Evolutionary conservation across 225 moss, liverwort and hornwort genomes (phyloP).

Genomic region (Polytrichum commune): DNA sequence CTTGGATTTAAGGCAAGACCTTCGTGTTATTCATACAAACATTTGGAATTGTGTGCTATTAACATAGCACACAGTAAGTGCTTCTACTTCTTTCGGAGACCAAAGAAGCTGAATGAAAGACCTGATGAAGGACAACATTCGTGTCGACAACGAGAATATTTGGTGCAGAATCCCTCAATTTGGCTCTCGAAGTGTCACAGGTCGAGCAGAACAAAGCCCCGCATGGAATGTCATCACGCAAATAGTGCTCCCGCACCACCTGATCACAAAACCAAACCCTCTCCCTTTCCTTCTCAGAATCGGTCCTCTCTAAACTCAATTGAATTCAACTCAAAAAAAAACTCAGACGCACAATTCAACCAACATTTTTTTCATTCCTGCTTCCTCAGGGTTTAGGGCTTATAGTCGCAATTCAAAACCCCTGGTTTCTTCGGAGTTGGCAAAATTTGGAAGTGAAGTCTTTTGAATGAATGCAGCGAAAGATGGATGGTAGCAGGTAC

Average conservation of each 20-base stretch:
- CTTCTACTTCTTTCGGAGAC: too few species aligned
- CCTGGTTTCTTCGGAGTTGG: background rate
- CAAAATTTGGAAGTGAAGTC: background rate
- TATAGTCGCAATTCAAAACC: too few species aligned
- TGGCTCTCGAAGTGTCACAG: conserved; percentile 78
- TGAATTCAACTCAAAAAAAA: background rate
- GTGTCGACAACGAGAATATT: conserved; percentile 83
- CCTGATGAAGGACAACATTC: conserved; percentile 98
- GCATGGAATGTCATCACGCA: conserved; percentile 92
- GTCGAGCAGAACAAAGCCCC: conserved; percentile 70
- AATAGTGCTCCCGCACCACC: conserved; percentile 95
- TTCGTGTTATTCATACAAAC: background rate
- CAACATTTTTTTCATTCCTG: background rate
- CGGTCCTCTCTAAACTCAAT: background rate
- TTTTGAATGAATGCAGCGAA: background rate
- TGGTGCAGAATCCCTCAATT: conserved; percentile 51
- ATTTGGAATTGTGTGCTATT: too few species aligned
- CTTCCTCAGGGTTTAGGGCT: background rate
- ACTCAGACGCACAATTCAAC: too few species aligned
- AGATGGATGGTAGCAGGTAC: conserved; percentile 14
- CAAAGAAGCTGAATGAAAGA: conserved; percentile 8
- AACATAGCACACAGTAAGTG: too few species aligned
- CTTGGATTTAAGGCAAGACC: too few species aligned
- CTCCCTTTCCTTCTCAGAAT: conserved; percentile 1
- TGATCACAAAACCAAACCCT: conserved; percentile 18